Evolutionary conservation across 768 basidiomycete genomes (phyloP).

Genomic region (Macrolepiota dolichaula): DNA sequence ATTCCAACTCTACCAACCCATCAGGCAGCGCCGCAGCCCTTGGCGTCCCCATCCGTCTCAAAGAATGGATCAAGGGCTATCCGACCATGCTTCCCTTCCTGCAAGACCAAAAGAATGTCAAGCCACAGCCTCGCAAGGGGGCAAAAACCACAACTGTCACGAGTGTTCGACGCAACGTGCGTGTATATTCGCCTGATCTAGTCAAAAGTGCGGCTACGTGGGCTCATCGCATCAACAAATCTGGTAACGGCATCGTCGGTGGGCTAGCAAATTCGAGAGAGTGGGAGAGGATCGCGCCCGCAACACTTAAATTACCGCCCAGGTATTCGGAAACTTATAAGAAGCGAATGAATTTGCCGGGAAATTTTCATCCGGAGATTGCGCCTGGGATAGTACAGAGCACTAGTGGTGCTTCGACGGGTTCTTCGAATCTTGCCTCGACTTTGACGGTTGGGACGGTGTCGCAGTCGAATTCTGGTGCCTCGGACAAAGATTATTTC

Average conservation of each 20-base stretch:
- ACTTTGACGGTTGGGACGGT: conserved; percentile 21
- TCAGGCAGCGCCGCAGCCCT: conserved; percentile 54
- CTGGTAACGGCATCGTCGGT: conserved; percentile 24
- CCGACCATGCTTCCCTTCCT: conserved; percentile 73
- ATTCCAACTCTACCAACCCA: conserved; percentile 26
- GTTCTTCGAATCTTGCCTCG: conserved; percentile 32
- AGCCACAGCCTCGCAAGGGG: conserved; percentile 68
- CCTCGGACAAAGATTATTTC: conserved; percentile 35
- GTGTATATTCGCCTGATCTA: conserved; percentile 86
- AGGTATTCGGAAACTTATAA: conserved; percentile 73
- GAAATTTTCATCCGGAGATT: conserved; percentile 54
- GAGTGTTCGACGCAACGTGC: conserved; percentile 73
- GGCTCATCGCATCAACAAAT: conserved; percentile 30
- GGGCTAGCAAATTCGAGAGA: conserved; percentile 63
- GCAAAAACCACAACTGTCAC: conserved; percentile 76
- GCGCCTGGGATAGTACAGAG: conserved; percentile 27
- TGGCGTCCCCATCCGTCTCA: conserved; percentile 80
- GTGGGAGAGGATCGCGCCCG: conserved; percentile 72
- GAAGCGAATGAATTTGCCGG: conserved; percentile 71
- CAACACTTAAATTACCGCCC: conserved; percentile 56
- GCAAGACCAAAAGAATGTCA: conserved; percentile 43
- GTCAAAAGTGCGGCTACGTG: conserved; percentile 59
- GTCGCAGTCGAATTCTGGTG: conserved; percentile 12
- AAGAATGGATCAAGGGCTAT: conserved; percentile 90
- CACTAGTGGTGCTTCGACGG: conserved; percentile 29